phyloP scores from a whole-genome alignment of 1,139 yeast species.

The Yamadazyma oceani region DNA sequence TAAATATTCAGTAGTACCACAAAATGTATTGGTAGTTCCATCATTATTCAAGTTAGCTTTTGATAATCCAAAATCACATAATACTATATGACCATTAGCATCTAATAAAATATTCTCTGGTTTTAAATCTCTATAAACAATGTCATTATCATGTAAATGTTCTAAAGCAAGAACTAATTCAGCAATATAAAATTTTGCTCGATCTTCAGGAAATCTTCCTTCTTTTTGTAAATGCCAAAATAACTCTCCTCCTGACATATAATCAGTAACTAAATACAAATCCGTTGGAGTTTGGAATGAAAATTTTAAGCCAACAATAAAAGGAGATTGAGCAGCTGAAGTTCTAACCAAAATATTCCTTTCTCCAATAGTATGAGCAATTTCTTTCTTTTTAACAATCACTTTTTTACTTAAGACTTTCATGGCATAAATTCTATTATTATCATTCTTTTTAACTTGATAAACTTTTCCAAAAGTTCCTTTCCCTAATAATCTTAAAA shows the following conservation, averaged over 20 bases:
- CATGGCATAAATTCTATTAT: constrained; percentile 92
- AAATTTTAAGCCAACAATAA: constrained; percentile 91
- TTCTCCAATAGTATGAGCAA: constrained; percentile 97
- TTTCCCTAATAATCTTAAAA: constrained; percentile 83
- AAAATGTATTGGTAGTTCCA: constrained; percentile 94
- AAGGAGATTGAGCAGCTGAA: constrained; percentile 76
- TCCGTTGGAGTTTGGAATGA: constrained; percentile 94
- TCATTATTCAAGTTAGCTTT: constrained; percentile 85
- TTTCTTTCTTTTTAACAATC: constrained; percentile 93
- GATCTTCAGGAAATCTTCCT: constrained; percentile 86
- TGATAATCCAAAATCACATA: constrained; percentile 95
- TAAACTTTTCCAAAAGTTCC: constrained; percentile 98
- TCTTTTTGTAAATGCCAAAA: constrained; percentile 98
- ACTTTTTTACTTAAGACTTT: constrained; percentile 91
- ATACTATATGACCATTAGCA: constrained; percentile 94
- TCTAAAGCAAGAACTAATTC: constrained; percentile 90
- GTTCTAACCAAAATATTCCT: constrained; percentile 91
- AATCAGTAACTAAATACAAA: constrained; percentile 89
- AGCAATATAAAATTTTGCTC: constrained; percentile 95
- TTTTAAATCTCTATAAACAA: constrained; percentile 90
- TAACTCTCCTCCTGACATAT: constrained; percentile 97
- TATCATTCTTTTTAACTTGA: constrained; percentile 89
- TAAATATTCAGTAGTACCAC: constrained; percentile 93
- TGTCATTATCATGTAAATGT: constrained; percentile 88
- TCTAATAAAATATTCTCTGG: constrained; percentile 93